Evolutionary conservation across 2,329 filamentous ascomycete genomes (phyloP), one percentile per base, ranked within the genome.

Genomic region (Fusarium liriodendri): DNA sequence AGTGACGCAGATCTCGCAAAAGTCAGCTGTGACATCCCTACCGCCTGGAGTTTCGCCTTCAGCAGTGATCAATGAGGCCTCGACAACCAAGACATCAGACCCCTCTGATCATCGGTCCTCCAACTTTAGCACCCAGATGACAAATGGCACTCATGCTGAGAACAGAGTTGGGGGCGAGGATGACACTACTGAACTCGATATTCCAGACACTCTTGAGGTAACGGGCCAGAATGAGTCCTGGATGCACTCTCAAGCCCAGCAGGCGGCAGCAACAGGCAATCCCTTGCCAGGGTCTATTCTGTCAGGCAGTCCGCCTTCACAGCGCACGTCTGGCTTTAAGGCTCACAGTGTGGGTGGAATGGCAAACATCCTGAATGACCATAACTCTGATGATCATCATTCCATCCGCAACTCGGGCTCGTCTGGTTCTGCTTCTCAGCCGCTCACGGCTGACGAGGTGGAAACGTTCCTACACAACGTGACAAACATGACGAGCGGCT

Each of bases 81-180:
- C 95, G 3, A 97, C 95, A 1, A 98, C 95, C n/a, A 97, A 97
- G 83, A 95, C 94, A 3, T 94, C 94, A 1, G 91, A 93, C 70
- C 89, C 90, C 7, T 95, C 93, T 4, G 85, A 85, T 18, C 85
- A 87, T 62, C 92, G 91, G 14, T 91, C 90, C 1, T 91, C 89
- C 3, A 88, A 89, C 73, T 88, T 89, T 80, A 92, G 92, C 80
- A 94, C 93, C 0, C 93, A 95, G 79, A 88, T 89, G 67, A 94
- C 92, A 4, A 95, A 95, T 70, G 93, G 93, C 22, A 83, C 84
- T 32, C 88, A 90, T 65, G 82, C 79, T 13, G 89, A 86, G 63
- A 88, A 84, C 77, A 78, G 76, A 45, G 71, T 69, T 83, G 74
- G 70, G 83, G 74, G 67, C 22, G 77, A 76, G 18, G 77, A 79